Evolutionary conservation across 2,329 filamentous ascomycete genomes (phyloP).

Genomic region (Pseudocercospora vitis): DNA sequence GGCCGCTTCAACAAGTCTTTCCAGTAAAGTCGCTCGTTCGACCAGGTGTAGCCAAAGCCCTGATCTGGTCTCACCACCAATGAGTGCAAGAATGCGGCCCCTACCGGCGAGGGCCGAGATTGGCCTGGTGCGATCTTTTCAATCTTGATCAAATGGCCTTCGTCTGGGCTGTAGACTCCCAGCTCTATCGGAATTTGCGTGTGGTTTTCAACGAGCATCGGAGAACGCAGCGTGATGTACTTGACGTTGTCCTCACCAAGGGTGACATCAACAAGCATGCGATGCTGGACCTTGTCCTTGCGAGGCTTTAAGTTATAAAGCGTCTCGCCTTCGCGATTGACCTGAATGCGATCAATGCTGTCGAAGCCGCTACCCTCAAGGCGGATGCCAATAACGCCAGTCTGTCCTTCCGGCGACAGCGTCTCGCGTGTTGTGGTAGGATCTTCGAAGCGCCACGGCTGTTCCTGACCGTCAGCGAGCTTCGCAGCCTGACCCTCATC

Average conservation of each 20-base stretch:
- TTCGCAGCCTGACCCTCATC: slow-evolving; percentile 71
- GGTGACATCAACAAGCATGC: slow-evolving; percentile 86
- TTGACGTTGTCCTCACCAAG: slow-evolving; percentile 96
- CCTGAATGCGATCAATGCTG: slow-evolving; percentile 77
- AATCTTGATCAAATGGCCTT: slow-evolving; percentile 91
- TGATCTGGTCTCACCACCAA: slow-evolving; percentile 87
- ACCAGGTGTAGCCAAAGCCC: slow-evolving; percentile 96
- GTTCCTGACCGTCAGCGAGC: slow-evolving; percentile 84
- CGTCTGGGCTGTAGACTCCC: slow-evolving; percentile 81
- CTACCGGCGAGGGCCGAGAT: slow-evolving; percentile 83
- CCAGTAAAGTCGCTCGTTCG: slow-evolving; percentile 86
- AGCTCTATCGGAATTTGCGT: slow-evolving; percentile 95
- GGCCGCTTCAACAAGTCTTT: slow-evolving; percentile 82
- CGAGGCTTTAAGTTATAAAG: slow-evolving; percentile 87
- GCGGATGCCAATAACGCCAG: slow-evolving; percentile 75
- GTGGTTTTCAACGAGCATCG: slow-evolving; percentile 88
- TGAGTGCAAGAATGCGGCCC: slow-evolving; percentile 85
- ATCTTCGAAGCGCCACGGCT: slow-evolving; percentile 94
- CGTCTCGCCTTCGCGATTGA: slow-evolving; percentile 92
- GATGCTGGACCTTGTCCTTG: slow-evolving; percentile 80
- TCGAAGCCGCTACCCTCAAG: slow-evolving; percentile 95
- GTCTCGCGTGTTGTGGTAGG: slow-evolving; percentile 96
- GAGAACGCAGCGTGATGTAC: slow-evolving; percentile 92
- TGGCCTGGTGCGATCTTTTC: slow-evolving; percentile 96
- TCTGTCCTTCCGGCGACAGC: slow-evolving; percentile 77